These are phyloP conservation scores for Leonotis leonurus DNA, from an alignment of 257 asterid species.

Conservation along the genomic window DNA sequence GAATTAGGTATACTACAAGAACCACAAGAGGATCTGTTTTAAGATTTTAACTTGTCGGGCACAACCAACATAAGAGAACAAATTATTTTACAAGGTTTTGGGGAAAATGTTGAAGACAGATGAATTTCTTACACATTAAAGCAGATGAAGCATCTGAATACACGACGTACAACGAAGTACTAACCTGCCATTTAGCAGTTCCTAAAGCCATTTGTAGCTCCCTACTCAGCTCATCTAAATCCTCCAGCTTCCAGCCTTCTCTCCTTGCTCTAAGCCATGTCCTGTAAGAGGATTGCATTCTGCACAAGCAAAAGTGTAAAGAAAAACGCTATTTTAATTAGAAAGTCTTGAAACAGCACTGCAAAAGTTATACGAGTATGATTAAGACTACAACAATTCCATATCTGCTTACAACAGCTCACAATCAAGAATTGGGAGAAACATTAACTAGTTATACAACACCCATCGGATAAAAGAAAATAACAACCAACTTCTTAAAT, in stretches of 20 bases:
- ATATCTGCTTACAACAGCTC: not conserved
- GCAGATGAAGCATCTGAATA: not conserved
- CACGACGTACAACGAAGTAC: not conserved
- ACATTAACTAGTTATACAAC: not conserved
- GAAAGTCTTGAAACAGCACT: not conserved
- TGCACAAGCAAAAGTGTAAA: slow-evolving; percentile 24
- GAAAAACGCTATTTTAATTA: slow-evolving; percentile 1
- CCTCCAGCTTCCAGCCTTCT: slow-evolving; percentile 38
- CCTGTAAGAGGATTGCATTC: slow-evolving; percentile 82
- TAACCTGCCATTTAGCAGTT: slow-evolving; percentile 88
- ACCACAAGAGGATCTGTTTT: not conserved
- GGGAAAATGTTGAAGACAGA: too few species aligned
- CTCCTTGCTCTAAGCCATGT: slow-evolving; percentile 57
- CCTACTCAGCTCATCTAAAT: slow-evolving; percentile 44
- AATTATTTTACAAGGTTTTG: too few species aligned
- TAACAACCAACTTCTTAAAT: not conserved
- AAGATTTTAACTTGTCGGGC: too few species aligned
- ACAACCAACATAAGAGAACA: too few species aligned
- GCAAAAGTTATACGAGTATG: not conserved
- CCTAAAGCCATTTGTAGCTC: slow-evolving; percentile 78
- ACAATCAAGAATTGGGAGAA: not conserved
- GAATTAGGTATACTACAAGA: too few species aligned
- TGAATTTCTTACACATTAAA: too few species aligned
- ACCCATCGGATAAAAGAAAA: not conserved
- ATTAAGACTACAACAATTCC: not conserved